Percentiles rank a stretch among this genome's conserved stretches.
Evolutionary conservation across 176 grass and related monocot species (phyloP).

Genomic region (Tillandsia fasciculata): DNA sequence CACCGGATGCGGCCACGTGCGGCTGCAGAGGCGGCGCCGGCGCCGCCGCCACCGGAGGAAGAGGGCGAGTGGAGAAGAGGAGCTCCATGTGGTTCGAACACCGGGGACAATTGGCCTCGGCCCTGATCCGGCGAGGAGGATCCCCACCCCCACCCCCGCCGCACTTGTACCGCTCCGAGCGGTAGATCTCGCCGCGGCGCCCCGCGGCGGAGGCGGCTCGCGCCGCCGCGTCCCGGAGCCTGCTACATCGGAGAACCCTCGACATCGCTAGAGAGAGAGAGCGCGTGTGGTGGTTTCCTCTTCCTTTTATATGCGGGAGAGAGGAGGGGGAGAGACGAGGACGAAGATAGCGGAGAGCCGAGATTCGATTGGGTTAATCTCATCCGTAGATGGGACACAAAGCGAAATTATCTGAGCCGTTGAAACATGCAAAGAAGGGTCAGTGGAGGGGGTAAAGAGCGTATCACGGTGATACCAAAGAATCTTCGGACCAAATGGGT

Average conservation of each 20-base stretch:
- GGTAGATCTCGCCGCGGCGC: slow-evolving; percentile 7
- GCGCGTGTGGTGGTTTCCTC: slow-evolving; percentile 10
- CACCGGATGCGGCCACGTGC: background rate
- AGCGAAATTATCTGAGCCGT: background rate
- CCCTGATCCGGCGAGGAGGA: slow-evolving; percentile 30
- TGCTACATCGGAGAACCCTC: slow-evolving; percentile 1
- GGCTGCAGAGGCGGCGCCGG: background rate
- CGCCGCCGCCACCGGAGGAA: background rate
- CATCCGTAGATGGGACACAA: slow-evolving; percentile 17
- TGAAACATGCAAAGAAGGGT: background rate
- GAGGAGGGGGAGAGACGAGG: background rate
- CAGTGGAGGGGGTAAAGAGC: too few species aligned
- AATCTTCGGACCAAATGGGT: background rate
- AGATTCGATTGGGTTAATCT: slow-evolving; percentile 51
- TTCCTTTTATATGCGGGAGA: slow-evolving; percentile 26
- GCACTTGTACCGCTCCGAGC: background rate
- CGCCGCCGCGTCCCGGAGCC: slow-evolving; percentile 33
- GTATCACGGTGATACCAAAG: too few species aligned
- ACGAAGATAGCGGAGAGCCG: too few species aligned
- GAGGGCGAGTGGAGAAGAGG: slow-evolving; percentile 39
- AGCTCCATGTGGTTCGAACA: slow-evolving; percentile 45
- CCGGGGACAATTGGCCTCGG: slow-evolving; percentile 53
- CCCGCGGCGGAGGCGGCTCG: slow-evolving; percentile 15
- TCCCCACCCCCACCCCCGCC: slow-evolving; percentile 1
- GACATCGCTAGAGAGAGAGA: slow-evolving; percentile 11